Percentiles rank a stretch among this genome's conserved stretches.
phyloP scores from a whole-genome alignment of 2,329 filamentous ascomycete genomes.

The Ophiostoma montium region DNA sequence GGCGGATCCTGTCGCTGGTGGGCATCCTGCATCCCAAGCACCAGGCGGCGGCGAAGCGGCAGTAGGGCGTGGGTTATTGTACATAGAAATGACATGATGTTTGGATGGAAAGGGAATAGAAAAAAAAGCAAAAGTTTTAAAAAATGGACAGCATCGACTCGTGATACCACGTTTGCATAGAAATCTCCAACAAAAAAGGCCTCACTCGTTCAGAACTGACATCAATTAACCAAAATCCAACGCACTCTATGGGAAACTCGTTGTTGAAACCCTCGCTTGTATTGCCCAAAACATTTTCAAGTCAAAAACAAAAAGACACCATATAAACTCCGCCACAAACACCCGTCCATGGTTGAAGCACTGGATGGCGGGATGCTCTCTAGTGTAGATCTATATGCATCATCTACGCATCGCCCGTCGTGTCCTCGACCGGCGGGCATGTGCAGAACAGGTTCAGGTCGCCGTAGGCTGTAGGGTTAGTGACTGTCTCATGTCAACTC shows the following conservation, averaged over 20 bases:
- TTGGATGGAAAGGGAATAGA: no score
- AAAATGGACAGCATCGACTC: background rate
- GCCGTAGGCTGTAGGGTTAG: conserved; percentile 52
- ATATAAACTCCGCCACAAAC: background rate
- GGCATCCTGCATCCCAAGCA: conserved; percentile 12
- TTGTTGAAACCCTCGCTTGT: conserved; percentile 10
- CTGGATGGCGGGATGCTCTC: background rate
- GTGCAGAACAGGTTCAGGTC: conserved; percentile 92
- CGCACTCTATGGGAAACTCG: background rate
- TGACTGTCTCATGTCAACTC: background rate
- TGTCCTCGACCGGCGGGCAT: conserved; percentile 68
- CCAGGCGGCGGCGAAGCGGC: background rate
- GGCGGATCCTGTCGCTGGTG: conserved; percentile 76
- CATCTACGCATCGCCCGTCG: conserved; percentile 21
- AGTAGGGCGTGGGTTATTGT: background rate
- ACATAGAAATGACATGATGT: background rate
- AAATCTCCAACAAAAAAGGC: no score
- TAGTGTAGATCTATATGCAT: background rate
- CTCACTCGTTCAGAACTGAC: no score
- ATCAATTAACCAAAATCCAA: background rate
- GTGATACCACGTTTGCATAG: background rate
- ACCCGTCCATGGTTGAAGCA: conserved; percentile 2
- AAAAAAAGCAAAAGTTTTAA: background rate
- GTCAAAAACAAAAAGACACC: background rate
- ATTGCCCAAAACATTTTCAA: background rate